Percentiles rank a stretch among this genome's conserved stretches.
phyloP scores from a whole-genome alignment of 768 basidiomycete genomes.

The Cubamyces sp. region DNA sequence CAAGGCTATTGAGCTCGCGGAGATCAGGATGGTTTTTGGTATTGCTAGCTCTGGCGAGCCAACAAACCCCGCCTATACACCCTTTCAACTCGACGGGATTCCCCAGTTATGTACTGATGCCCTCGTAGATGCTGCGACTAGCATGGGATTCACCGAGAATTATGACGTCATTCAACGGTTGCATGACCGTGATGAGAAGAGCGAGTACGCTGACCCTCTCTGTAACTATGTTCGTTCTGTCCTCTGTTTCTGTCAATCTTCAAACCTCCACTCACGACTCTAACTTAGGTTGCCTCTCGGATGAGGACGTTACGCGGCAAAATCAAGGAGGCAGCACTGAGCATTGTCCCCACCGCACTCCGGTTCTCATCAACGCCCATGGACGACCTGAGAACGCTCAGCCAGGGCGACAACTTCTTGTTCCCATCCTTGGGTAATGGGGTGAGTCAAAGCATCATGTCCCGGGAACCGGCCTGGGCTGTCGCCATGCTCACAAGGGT shows the following conservation, averaged over 20 bases:
- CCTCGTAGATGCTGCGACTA: neutral
- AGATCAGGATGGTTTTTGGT: neutral
- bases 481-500: no score
- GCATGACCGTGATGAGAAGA: neutral
- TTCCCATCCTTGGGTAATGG: neutral
- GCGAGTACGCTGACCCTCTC: neutral
- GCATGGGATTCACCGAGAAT: neutral
- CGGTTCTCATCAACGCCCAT: neutral
- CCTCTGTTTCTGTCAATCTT: no score
- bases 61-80: neutral
- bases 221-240: neutral
- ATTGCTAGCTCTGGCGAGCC: neutral
- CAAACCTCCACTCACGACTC: no score
- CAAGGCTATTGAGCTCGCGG: neutral
- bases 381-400: neutral
- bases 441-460: neutral
- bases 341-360: neutral
- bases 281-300: neutral
- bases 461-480: neutral
- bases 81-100: neutral
- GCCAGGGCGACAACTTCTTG: neutral
- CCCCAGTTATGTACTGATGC: neutral
- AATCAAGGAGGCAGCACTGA: neutral
- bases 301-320: neutral
- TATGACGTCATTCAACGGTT: neutral